A percentile compares a stretch with the other conserved stretches of the same genome.
phyloP scores from a whole-genome alignment of 2,329 filamentous ascomycete species.

The Aspergillus awamori region DNA sequence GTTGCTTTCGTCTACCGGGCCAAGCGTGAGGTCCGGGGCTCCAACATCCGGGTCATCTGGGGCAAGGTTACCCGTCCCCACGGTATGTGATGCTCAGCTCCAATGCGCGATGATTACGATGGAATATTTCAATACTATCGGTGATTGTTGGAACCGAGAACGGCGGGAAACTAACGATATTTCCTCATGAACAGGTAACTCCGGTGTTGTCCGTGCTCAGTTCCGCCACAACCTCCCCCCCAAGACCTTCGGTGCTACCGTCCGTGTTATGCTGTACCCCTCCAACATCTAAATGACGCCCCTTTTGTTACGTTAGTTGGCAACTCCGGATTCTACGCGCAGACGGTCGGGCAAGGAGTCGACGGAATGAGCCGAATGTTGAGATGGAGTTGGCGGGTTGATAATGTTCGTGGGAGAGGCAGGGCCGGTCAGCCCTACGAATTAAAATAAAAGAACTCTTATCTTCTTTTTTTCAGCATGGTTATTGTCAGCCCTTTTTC shows the following conservation, averaged over 20 bases:
- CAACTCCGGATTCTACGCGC: slow-evolving; percentile 40
- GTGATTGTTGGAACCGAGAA: neutral
- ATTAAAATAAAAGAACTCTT: slow-evolving; percentile 40
- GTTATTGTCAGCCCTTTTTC: slow-evolving; percentile 28
- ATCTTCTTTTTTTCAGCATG: slow-evolving; percentile 32
- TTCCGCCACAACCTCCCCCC: slow-evolving; percentile 95
- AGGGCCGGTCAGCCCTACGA: slow-evolving; percentile 43
- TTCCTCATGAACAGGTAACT: slow-evolving; percentile 70
- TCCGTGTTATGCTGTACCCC: slow-evolving; percentile 97
- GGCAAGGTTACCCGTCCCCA: slow-evolving; percentile 96
- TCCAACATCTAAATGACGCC: slow-evolving; percentile 80
- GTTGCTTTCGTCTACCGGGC: slow-evolving; percentile 98
- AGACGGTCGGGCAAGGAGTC: slow-evolving; percentile 43
- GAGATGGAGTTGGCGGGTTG: slow-evolving; percentile 45
- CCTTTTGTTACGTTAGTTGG: slow-evolving; percentile 40
- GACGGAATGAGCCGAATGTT: slow-evolving; percentile 42
- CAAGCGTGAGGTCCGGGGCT: slow-evolving; percentile 90
- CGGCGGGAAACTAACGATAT: slow-evolving; percentile 13
- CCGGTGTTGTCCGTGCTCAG: slow-evolving; percentile 94
- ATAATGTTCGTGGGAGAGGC: slow-evolving; percentile 46
- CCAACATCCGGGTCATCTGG: slow-evolving; percentile 99
- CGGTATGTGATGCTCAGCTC: slow-evolving; percentile 61
- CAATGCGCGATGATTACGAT: slow-evolving; percentile 4
- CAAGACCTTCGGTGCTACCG: slow-evolving; percentile 93
- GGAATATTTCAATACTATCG: slow-evolving; percentile 9